Evolutionary conservation across 1,284 basidiomycete species (phyloP), one percentile per base, ranked within the genome.

Genomic region (Psilocybe mexicana): DNA sequence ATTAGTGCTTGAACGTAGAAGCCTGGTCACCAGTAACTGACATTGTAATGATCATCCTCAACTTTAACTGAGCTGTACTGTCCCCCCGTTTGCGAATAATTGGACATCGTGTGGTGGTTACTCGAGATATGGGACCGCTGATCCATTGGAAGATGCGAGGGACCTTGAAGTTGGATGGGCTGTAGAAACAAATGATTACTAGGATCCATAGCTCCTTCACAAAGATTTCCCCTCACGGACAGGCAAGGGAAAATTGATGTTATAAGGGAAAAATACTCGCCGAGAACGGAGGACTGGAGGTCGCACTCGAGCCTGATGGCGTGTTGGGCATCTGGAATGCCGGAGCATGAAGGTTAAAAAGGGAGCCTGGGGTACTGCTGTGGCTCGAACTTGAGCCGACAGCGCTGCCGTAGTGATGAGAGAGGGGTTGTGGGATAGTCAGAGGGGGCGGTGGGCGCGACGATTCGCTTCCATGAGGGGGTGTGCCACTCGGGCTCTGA

Each of bases 221-320:
- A 60, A 55, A 61, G 57, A 44, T 30, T 62, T 51, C 65, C 64
- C 65, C 62, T 61, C 62, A 61, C 65, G 60, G 48, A 54, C 42
- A 57, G 47, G 54, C 60, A 63, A 56, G 38, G 38, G 38, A n/a
- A 40, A 40, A 40, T 4, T 18, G 14, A n/a, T 14, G 10, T 63
- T 56, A 67, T 57, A 68, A 74, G 72, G 72, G 76, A 78, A 79
- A 70, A 78, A 79, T 70, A 89, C 89, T 88, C 83, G 83, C 88
- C 86, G 89, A 90, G 78, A 90, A 90, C 35, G 86, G 82, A 55
- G 88, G 87, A 65, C 85, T 89, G 43, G 87, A 88, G 12, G 85
- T 85, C 30, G 85, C 79, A 68, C 88, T 90, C 18, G 87, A 87
- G n/a, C 80, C 84, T 2, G 86, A 85, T 4, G 87, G 86, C 8